Evolutionary conservation across 169 alveolate genomes (phyloP), one percentile per base, ranked within the genome.

Genomic region (Babesia bovis): DNA sequence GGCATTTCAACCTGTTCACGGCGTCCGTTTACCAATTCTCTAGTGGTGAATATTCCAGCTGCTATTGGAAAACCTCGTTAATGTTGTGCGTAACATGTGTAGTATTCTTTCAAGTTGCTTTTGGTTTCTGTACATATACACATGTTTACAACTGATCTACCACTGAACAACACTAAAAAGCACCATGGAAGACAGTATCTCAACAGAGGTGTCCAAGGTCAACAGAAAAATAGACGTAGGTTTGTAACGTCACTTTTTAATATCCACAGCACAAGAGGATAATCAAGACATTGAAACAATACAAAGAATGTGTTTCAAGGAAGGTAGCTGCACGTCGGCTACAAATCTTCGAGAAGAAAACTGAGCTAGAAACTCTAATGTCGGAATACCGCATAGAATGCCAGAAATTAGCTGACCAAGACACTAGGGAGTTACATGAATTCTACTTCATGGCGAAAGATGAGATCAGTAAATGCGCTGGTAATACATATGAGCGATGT

Each of bases 381-480:
- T 68, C 68, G 2, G 85, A 75, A 19, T 75, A 75, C 63, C 26
- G 42, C 21, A 38, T 19, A 4, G 85, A 65, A 12, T 65, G 70
- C 51, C 45, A 35, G 32, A 65, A 36, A 36, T 53, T 53, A 9
- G 85, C 65, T 26, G 53, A 60, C 13, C 36, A 75, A 55, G 71
- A 75, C 32, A 21, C 58, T 30, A 75, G 30, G 63, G 71, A 60
- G 21, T 33, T 75, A 45, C 68, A 75, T 23, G 71, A 52, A 49
- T 75, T 75, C 42, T 75, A 75, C 35, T 33, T 65, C 5, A 63
- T 77, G 85, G 85, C 85, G 13, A 75, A 75, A 36, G 55, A 45
- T 28, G 85, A 75, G 47, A 75, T 75, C 21, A 35, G 33, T 0
- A 36, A 75, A 41, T 75, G 85, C 68, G 50, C 68, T 13, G 51